Base-by-base conservation (phyloP, 371 early-diverging fungal genomes). In the Mucor circinelloides region DNA sequence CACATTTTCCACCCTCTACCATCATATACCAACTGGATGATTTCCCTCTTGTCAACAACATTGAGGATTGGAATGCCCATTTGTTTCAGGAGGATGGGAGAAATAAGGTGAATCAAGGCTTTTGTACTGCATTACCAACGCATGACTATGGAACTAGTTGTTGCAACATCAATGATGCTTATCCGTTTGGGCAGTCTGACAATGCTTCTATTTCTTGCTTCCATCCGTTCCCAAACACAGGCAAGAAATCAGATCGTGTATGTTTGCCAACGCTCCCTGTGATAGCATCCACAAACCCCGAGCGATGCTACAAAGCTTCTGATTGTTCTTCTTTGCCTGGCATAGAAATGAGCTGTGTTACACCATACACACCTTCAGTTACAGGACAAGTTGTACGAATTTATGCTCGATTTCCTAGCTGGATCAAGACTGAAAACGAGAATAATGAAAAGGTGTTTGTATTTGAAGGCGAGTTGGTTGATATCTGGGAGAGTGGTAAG, bases 401-500 rank as follows among this genome's bases (percentile, higher is more conserved):
- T 31, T 80, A 87, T 63, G 78, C 72, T 36, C 65, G 70, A 9
- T 57, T 62, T 34, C 84, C 84, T 1, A 61, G 71, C 17, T 87
- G 86, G 83, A 50, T 76, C 55, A 54, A 60, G 42, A 40, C 32
- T 27, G 48, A 60, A 9, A 56, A 55, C n/a, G 60, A 64, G 19
- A 69, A 72, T n/a, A 66, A 58, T 8, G 75, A 80, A 30, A 78
- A 77, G 40, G 68, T 74, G 21, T 72, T 83, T 74, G 66, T 88
- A 44, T 86, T 78, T 80, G 77, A 79, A 66, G 89, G 89, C 6
- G 87, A 89, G 63, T 68, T 88, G 31, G 76, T 84, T 6, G 88
- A 89, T 77, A 81, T 89, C 21, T 88, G 84, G 80, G 82, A 85
- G 67, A 82, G 81, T 58, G 85, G 89, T 84, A 67, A 63, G 32